Base-by-base conservation (phyloP, 1,139 yeast species). In the Zygoascus sp. region DNA sequence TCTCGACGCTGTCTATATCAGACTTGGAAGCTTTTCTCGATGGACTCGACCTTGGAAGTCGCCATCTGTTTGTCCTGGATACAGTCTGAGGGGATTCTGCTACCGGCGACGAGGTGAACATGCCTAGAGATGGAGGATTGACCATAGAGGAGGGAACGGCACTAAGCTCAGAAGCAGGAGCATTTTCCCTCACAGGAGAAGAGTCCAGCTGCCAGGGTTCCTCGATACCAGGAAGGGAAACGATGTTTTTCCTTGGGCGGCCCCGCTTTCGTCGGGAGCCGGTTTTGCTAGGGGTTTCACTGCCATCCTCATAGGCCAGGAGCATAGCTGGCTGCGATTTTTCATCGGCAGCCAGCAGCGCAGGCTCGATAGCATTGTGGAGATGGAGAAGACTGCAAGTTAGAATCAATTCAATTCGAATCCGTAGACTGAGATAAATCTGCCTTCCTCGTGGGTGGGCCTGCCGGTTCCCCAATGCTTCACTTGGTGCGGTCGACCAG, bases 41-140 rank as follows among this genome's bases (percentile, higher is more conserved):
- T 2, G 39, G 16, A n/a, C 15, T 10, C 5, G 39, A 11, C 11
- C 20, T 20, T 5, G 17, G 25, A 21, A 35, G 39, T 11, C 39
- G 25, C 39, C 39, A 35, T 35, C 16, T 35, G 39, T 35, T 35
- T 7, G 30, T 38, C 2, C 25, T 25, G 28, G 40, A 40, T 9
- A 41, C 47, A 5, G 54, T 51, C 28, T 43, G 45, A 1, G 56
- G 56, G 11, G 56, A 53, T 20, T 50, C 53, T 15, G 34, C 40
- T 5, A 48, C 46, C 1, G 56, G 56, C 13, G 55, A 52, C 8
- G 56, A 53, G 15, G 56, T 39, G 38, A 46, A 50, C 53, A 53
- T 48, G 20, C 52, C 54, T 36, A 53, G 42, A 2, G 54, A 48
- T 8, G 56, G 56, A 13, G 49, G 45, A 11, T 17, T 25, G 19